Base-by-base conservation (phyloP, 495 filamentous ascomycete genomes). In the Neurospora sp. region DNA sequence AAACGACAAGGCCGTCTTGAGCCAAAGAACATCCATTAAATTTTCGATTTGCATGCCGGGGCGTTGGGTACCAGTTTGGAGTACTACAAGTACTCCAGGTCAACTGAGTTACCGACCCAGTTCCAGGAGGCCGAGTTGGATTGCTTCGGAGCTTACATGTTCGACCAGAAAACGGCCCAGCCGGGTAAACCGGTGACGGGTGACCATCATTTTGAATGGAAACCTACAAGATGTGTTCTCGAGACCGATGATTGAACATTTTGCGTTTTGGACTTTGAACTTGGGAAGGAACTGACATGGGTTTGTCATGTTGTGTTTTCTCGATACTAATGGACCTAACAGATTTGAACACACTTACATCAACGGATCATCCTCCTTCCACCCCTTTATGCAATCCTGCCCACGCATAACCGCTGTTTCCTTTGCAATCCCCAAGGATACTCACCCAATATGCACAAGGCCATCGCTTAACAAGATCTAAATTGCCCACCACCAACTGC, bases 91-190 rank as follows among this genome's bases (percentile, higher is more conserved):
- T 91, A 90, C 75, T 84, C 81, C 53, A 85, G 83, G 14, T 87
- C 87, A 3, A 84, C 85, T 8, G 82, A 82, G 68, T 73, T 91
- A 22, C 89, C 92, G 6, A 92, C 91, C 10, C 85, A 88, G 76
- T 93, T 93, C 75, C 90, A 90, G 85, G 91, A 93, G 78, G 91
- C 90, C 7, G 87, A 94, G 80, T 83, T 93, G 83, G 90, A 93
- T 78, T 93, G 88, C 74, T 93, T 94, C 74, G 53, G 53, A 31
- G 91, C 85, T 10, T 90, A 92, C 78, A 86, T 85, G 77, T 93
- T 87, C 75, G 90, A 93, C 76, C 75, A 79, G 72, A 87, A 84
- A 76, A 82, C 80, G 4, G 83, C 86, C 41, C 81, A 84, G 45
- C 80, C 82, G 3, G 85, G 82, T n/a, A 79, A 83, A 74, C 83